A percentile compares a stretch with the other conserved stretches of the same genome.
These are phyloP conservation scores for Coniophora puteana DNA, from an alignment of 1,284 basidiomycete genomes.

Conservation along the genomic window DNA sequence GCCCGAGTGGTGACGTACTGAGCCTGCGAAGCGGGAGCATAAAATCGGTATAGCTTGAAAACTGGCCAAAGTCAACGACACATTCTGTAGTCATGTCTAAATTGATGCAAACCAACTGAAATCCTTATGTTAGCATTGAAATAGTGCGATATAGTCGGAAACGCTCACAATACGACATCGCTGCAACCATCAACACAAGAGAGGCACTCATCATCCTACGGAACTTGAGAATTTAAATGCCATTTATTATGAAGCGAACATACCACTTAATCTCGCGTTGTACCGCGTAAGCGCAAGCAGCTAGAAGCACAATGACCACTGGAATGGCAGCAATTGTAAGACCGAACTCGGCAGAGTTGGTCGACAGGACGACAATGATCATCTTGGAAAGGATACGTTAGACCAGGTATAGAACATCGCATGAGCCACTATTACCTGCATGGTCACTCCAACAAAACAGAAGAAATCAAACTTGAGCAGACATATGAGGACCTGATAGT, in stretches of 20 bases:
- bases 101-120: neutral
- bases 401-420: neutral
- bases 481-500: slow-evolving; percentile 81
- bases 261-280: slow-evolving; percentile 78
- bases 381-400: slow-evolving; percentile 38
- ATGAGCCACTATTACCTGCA: slow-evolving; percentile 53
- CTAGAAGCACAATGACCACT: slow-evolving; percentile 67
- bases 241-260: slow-evolving; percentile 14
- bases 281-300: slow-evolving; percentile 64
- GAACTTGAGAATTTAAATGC: neutral
- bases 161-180: slow-evolving; percentile 66
- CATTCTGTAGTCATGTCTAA: neutral
- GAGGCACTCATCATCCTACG: slow-evolving; percentile 67
- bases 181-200: slow-evolving; percentile 69
- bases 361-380: slow-evolving; percentile 67
- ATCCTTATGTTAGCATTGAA: neutral
- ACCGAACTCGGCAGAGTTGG: slow-evolving; percentile 69
- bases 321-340: slow-evolving; percentile 80
- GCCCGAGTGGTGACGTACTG: slow-evolving; percentile 67
- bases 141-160: neutral
- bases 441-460: slow-evolving; percentile 79
- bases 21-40: slow-evolving; percentile 47
- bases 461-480: slow-evolving; percentile 87
- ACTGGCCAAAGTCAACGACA: slow-evolving; percentile 36
- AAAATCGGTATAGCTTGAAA: slow-evolving; percentile 80